Conservation (phyloP, 768 basidiomycete species). For the Heimioporus sp. region DNA sequence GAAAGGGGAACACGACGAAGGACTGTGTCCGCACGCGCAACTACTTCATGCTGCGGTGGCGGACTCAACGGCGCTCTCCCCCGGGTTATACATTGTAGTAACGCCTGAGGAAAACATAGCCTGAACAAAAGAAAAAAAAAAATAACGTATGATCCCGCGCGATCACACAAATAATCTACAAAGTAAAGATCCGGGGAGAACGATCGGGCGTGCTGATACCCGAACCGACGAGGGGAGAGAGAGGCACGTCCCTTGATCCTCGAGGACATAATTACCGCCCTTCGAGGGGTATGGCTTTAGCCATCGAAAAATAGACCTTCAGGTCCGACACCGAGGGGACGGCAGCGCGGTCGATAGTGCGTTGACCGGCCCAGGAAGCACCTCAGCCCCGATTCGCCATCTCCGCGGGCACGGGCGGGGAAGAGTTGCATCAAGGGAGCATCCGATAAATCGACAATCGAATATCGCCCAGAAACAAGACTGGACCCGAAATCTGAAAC, state of each 20-base stretch:
- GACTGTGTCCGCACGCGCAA: no score
- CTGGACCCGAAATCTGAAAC: slow-evolving; percentile 35
- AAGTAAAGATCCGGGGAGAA: slow-evolving; percentile 69
- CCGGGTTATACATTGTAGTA: no score
- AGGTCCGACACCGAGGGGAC: slow-evolving; percentile 82
- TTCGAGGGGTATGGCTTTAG: slow-evolving; percentile 74
- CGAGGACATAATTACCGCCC: slow-evolving; percentile 84
- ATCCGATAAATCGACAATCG: slow-evolving; percentile 40
- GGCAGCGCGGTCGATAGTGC: slow-evolving; percentile 83
- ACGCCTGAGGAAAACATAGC: no score
- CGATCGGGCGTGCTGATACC: slow-evolving; percentile 84
- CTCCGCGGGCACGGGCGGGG: slow-evolving; percentile 94
- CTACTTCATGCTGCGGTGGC: no score
- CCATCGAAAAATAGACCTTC: slow-evolving; percentile 75
- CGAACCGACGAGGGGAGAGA: slow-evolving; percentile 93
- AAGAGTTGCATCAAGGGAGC: slow-evolving; percentile 91
- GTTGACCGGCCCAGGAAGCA: slow-evolving; percentile 96
- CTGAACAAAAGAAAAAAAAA: not conserved
- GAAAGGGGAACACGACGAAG: no score
- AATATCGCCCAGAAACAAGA: not conserved
- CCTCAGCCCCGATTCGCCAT: slow-evolving; percentile 93
- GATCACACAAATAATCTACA: slow-evolving; percentile 44
- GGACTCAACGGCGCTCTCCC: no score
- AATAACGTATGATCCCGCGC: slow-evolving; percentile 4
- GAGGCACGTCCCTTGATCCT: slow-evolving; percentile 91